Conservation (phyloP, 805 yeast species). For the Blastobotrys peoriensis region DNA sequence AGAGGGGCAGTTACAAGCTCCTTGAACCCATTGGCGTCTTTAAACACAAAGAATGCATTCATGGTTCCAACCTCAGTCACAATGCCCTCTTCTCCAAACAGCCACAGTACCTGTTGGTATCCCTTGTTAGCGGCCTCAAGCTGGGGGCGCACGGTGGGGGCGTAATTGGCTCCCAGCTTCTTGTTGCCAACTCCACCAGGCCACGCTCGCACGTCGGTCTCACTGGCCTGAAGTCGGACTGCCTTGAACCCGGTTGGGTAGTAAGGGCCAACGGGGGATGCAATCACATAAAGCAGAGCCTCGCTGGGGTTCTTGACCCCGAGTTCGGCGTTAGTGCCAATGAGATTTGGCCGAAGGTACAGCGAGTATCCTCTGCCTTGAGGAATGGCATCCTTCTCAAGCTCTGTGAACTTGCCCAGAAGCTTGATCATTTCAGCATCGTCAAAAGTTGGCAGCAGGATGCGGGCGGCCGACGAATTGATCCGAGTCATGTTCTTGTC, state of each 20-base stretch:
- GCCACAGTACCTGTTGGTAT: conserved; percentile 93
- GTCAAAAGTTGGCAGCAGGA: conserved; percentile 84
- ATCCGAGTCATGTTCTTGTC: conserved; percentile 88
- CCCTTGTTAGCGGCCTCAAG: conserved; percentile 86
- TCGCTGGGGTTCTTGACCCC: conserved; percentile 81
- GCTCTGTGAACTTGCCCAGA: conserved; percentile 66
- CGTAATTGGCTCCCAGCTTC: conserved; percentile 96
- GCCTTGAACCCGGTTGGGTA: conserved; percentile 95
- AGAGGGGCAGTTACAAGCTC: conserved; percentile 94
- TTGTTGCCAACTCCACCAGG: conserved; percentile 98
- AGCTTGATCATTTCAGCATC: conserved; percentile 67
- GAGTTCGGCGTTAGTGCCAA: conserved; percentile 83
- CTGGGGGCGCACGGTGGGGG: conserved; percentile 91
- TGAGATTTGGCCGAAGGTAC: conserved; percentile 90
- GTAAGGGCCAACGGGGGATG: conserved; percentile 97
- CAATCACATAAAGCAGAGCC: conserved; percentile 79
- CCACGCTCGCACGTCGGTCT: conserved; percentile 97
- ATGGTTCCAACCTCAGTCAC: conserved; percentile 97
- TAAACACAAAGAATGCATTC: conserved; percentile 88
- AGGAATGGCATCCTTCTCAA: conserved; percentile 79
- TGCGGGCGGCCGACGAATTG: conserved; percentile 83
- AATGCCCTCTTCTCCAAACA: conserved; percentile 81
- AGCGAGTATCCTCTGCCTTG: conserved; percentile 81
- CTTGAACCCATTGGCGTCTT: conserved; percentile 71
- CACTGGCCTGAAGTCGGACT: conserved; percentile 89